Evolutionary conservation across 2,329 filamentous ascomycete genomes (phyloP).

Genomic region (Magnaporthiopsis incrustans): DNA sequence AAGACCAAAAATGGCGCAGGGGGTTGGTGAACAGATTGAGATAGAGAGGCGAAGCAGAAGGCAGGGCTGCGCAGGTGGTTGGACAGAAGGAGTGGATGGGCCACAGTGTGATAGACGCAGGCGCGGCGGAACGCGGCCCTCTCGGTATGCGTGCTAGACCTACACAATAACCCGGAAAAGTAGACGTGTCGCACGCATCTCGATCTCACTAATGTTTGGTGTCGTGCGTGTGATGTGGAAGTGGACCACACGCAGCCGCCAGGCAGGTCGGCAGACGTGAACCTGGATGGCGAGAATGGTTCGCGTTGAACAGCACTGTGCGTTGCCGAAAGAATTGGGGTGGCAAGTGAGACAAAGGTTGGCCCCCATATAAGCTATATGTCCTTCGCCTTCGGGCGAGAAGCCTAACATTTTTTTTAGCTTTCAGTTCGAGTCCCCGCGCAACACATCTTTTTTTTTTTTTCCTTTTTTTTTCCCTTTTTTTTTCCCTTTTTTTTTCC

Average conservation of each 20-base stretch:
- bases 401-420: slow-evolving; percentile 59
- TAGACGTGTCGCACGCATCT: no score
- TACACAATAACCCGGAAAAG: no score
- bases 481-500: no score
- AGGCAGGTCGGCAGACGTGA: neutral
- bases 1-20: no score
- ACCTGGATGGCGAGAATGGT: neutral
- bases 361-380: neutral
- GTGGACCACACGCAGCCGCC: neutral
- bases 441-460: neutral
- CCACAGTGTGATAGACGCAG: no score
- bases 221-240: neutral
- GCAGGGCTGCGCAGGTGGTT: no score
- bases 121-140: no score
- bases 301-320: neutral
- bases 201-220: neutral
- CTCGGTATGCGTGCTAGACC: no score
- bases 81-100: no score
- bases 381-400: slow-evolving; percentile 33
- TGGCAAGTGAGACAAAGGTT: neutral
- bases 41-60: no score
- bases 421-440: neutral
- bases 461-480: neutral
- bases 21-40: no score
- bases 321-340: no score